Conservation (phyloP, 2,329 filamentous ascomycete genomes). For the Aureobasidium sp. region DNA sequence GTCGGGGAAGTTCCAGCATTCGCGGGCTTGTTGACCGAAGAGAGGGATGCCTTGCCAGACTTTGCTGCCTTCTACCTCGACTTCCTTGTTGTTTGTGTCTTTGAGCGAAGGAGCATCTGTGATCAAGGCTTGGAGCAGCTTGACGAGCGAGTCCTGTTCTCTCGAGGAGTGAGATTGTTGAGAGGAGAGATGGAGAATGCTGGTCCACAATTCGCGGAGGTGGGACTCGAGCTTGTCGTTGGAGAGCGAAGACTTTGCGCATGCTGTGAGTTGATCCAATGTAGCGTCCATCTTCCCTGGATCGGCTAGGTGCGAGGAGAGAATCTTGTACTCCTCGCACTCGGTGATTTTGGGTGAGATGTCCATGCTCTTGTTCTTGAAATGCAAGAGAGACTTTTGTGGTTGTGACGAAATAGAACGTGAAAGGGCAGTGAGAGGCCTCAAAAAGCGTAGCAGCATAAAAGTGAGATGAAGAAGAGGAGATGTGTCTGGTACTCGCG, state of each 20-base stretch:
- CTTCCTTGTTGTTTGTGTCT: background rate
- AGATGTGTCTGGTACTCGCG: background rate
- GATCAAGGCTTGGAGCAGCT: background rate
- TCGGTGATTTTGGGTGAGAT: background rate
- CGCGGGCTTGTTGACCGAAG: background rate
- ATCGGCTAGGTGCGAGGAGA: background rate
- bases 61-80: background rate
- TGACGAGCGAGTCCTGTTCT: background rate
- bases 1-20: conserved; percentile 9
- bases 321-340: background rate
- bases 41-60: background rate
- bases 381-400: background rate
- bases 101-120: background rate
- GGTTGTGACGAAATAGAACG: background rate
- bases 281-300: background rate
- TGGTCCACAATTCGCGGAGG: background rate
- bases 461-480: background rate
- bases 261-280: background rate
- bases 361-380: background rate
- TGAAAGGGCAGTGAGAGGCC: background rate
- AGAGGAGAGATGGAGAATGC: background rate
- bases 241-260: background rate
- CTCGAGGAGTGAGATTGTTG: background rate
- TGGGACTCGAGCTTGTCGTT: background rate
- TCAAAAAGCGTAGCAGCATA: background rate